Conservation (phyloP, 352 stramenopile genomes). For the Aphanomyces cochlioides region DNA sequence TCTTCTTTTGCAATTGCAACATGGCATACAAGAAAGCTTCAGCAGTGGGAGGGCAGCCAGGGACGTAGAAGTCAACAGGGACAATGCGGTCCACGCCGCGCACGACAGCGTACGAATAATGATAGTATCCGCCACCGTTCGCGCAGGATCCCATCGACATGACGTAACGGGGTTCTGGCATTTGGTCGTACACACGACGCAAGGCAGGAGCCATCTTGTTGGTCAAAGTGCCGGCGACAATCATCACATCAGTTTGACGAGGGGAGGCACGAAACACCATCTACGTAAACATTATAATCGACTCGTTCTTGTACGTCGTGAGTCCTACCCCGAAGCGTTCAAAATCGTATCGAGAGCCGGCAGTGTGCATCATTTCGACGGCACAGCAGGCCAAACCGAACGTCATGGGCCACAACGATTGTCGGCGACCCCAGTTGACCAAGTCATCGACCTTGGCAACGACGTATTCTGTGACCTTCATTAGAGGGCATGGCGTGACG, state of each 20-base stretch:
- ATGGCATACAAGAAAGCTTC: conserved; percentile 98
- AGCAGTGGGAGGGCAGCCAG: conserved; percentile 96
- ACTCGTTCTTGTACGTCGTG: too few relatives aligned
- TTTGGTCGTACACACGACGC: conserved; percentile 97
- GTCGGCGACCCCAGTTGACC: conserved; percentile 97
- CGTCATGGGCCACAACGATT: conserved; percentile 98
- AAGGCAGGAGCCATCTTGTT: conserved; percentile 99
- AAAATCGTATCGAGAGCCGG: conserved; percentile 48
- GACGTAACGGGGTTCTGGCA: conserved; percentile 98
- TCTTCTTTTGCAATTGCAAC: conserved; percentile 99
- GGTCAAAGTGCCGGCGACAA: conserved; percentile 98
- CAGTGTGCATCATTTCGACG: conserved; percentile 98
- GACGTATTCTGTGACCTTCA: conserved; percentile 87
- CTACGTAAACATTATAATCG: neutral
- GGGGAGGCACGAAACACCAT: conserved; percentile 97
- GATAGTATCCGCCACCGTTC: conserved; percentile 92
- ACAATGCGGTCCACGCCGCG: conserved; percentile 96
- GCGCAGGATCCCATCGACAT: conserved; percentile 98
- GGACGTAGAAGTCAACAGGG: conserved; percentile 99
- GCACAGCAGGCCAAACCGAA: conserved; percentile 99
- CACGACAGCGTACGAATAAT: conserved; percentile 98
- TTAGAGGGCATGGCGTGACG: neutral
- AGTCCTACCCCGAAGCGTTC: conserved; percentile 25
- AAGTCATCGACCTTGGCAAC: conserved; percentile 97
- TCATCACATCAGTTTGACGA: conserved; percentile 98